Conservation (phyloP, 306 rosid species). For the Medicago lupulina region DNA sequence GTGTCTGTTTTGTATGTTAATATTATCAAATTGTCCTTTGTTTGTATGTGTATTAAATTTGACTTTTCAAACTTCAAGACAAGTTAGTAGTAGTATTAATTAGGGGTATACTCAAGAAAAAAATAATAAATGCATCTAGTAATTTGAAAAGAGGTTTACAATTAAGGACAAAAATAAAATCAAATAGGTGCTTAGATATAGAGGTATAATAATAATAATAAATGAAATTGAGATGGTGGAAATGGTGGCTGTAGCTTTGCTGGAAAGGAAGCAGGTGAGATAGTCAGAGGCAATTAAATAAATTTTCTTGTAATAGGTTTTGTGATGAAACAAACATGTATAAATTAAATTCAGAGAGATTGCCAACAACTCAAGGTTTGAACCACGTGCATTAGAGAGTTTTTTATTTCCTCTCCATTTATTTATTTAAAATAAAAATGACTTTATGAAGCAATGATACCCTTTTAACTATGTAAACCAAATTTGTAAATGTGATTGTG, state of each 20-base stretch:
- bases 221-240: conserved; percentile 38
- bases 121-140: too few relatives aligned
- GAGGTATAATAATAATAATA: background rate
- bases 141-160: too few relatives aligned
- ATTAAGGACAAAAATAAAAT: too few relatives aligned
- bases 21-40: too few relatives aligned
- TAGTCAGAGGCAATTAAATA: conserved; percentile 63
- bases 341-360: conserved; percentile 51
- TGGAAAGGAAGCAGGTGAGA: conserved; percentile 73
- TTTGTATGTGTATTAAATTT: too few relatives aligned
- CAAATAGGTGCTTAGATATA: too few relatives aligned
- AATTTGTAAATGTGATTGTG: conserved; percentile 39
- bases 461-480: conserved; percentile 45
- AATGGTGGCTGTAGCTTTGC: conserved; percentile 65
- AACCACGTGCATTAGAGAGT: conserved; percentile 81
- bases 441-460: conserved; percentile 40
- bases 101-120: too few relatives aligned
- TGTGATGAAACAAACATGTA: background rate
- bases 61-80: too few relatives aligned
- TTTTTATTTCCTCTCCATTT: background rate
- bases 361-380: conserved; percentile 66
- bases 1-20: too few relatives aligned
- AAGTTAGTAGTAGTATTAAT: too few relatives aligned
- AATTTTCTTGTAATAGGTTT: conserved; percentile 41
- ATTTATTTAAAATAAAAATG: background rate